A percentile compares a stretch with the other conserved stretches of the same genome.
Evolutionary conservation across 2,329 filamentous ascomycete genomes (phyloP).

Genomic region (Cytospora piceae): DNA sequence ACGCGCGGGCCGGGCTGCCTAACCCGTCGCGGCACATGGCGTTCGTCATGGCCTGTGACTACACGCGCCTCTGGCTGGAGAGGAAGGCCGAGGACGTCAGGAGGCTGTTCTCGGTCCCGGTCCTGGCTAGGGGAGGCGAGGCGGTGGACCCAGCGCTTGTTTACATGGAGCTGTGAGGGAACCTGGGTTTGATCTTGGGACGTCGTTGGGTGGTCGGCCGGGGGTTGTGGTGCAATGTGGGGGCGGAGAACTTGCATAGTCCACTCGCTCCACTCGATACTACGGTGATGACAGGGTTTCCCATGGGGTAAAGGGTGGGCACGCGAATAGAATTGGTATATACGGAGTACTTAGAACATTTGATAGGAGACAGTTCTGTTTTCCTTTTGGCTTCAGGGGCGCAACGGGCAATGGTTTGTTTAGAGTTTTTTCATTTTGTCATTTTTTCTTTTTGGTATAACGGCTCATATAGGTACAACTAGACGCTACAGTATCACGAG

Average conservation of each 20-base stretch:
- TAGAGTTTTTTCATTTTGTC: background rate
- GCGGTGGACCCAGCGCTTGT: background rate
- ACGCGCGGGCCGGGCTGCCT: slow-evolving; percentile 2
- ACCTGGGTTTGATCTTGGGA: too few species aligned
- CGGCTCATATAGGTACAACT: background rate
- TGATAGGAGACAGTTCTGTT: background rate
- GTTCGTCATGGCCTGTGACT: slow-evolving; percentile 17
- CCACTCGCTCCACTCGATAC: too few species aligned
- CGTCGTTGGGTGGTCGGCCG: too few species aligned
- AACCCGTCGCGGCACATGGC: slow-evolving; percentile 17
- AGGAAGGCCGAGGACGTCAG: slow-evolving; percentile 19
- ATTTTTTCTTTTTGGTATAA: background rate
- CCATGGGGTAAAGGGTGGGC: too few species aligned
- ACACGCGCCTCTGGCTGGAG: slow-evolving; percentile 16
- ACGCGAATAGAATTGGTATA: background rate
- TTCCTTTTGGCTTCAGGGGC: background rate
- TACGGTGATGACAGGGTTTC: too few species aligned
- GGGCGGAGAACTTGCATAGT: too few species aligned
- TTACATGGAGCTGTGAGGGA: too few species aligned
- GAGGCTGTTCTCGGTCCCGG: background rate
- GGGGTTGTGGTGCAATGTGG: too few species aligned
- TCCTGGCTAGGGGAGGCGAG: background rate
- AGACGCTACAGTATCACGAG: background rate
- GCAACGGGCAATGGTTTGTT: background rate
- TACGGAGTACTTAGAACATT: background rate